Evolutionary conservation across 441 rosid species (phyloP).

Genomic region (Sinapis alba): DNA sequence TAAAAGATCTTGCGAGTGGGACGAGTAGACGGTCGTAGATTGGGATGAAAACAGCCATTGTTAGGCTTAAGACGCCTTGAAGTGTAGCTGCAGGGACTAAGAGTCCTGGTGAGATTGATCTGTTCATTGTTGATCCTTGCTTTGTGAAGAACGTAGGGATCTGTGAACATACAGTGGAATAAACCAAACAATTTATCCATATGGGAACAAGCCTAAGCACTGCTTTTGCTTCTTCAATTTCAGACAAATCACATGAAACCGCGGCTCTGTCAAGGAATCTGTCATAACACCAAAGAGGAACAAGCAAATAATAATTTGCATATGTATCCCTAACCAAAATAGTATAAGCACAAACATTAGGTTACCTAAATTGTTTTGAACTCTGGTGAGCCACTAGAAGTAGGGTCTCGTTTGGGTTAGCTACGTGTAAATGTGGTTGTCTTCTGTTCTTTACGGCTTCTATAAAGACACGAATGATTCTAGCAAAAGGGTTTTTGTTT

Average conservation of each 20-base stretch:
- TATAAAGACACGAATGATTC: not conserved
- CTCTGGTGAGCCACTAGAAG: not conserved
- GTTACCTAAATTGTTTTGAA: not conserved
- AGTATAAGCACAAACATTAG: not conserved
- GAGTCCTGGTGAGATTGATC: not conserved
- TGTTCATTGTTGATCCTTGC: not conserved
- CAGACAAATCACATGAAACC: not conserved
- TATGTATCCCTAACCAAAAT: not conserved
- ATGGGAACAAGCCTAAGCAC: not conserved
- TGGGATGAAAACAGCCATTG: not conserved
- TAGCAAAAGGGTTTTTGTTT: not conserved
- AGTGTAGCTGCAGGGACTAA: not conserved
- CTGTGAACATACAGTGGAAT: not conserved
- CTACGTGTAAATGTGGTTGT: not conserved
- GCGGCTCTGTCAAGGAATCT: not conserved
- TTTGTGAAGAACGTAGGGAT: not conserved
- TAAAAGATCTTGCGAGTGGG: not conserved
- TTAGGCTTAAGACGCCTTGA: not conserved
- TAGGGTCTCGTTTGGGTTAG: not conserved
- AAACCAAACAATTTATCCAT: not conserved
- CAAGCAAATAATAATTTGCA: not conserved
- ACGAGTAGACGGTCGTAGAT: not conserved
- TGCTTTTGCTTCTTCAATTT: not conserved
- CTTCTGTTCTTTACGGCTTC: not conserved
- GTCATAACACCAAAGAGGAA: not conserved